These are phyloP conservation scores for Yarrowia sp. DNA, from an alignment of 805 yeast genomes.

Conservation along the genomic window DNA sequence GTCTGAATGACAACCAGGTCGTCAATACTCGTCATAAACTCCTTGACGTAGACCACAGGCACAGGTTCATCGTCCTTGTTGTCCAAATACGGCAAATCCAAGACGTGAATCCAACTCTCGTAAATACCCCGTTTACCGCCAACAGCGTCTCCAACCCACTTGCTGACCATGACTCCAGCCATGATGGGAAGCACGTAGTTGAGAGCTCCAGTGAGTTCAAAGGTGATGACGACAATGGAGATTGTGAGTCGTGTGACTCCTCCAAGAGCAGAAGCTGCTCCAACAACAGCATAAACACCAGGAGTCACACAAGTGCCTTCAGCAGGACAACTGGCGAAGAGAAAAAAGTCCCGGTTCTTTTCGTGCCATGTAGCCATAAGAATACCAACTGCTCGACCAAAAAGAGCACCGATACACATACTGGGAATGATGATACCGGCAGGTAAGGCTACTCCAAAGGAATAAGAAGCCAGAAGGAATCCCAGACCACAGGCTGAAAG, in stretches of 20 bases:
- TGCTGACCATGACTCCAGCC: constrained; percentile 74
- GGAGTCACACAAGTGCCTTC: constrained; percentile 65
- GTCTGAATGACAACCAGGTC: constrained; percentile 34
- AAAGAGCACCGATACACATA: constrained; percentile 60
- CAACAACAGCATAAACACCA: constrained; percentile 84
- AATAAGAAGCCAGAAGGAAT: constrained; percentile 57
- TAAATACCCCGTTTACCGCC: constrained; percentile 56
- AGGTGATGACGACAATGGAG: constrained; percentile 72
- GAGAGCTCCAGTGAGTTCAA: constrained; percentile 83
- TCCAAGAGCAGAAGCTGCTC: constrained; percentile 78
- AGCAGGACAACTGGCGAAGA: constrained; percentile 44
- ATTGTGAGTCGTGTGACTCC: constrained; percentile 80
- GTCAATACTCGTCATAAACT: constrained; percentile 40
- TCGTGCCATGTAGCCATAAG: constrained; percentile 43
- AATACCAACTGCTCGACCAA: constrained; percentile 52
- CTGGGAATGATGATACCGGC: constrained; percentile 62
- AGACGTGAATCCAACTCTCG: constrained; percentile 51
- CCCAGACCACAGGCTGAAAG: constrained; percentile 49
- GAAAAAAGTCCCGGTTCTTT: constrained; percentile 37
- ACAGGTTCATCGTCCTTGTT: constrained; percentile 43
- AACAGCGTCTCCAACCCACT: constrained; percentile 65
- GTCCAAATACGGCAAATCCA: constrained; percentile 45
- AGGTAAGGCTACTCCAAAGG: constrained; percentile 61
- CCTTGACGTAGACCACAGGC: constrained; percentile 40
- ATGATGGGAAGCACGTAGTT: constrained; percentile 80